Evolutionary conservation across 116 monocot species (phyloP), one percentile per base, ranked within the genome.

Genomic region (Papilionanthe hybrid): DNA sequence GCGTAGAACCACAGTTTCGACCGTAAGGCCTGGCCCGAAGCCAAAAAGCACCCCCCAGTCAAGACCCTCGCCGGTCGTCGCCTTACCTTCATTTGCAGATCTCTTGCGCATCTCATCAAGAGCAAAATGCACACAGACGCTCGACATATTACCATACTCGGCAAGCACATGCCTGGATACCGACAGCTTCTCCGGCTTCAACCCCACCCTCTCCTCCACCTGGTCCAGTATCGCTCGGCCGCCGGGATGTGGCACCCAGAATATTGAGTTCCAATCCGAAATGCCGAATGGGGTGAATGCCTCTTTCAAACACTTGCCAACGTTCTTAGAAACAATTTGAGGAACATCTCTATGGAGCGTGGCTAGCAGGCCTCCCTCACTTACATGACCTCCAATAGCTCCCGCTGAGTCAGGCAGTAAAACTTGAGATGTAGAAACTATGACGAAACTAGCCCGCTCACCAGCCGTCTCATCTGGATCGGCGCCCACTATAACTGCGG

Each of bases 141-240:
- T 73, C 18, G 73, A 73, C 73, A 73, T 73, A 22, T 73, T 73
- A 13, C 73, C 73, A 20, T 73, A 73, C n/a, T 73, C 73, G 8
- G 73, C 42, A 8, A 73, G 43, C 44, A 73, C 73, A 22, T 73
- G 73, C 44, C 73, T 73, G 6, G 73, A 19, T 8, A 37, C 44
- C 44, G 4, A 22, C 5, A 73, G 22, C n/a, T 73, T 73, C 22
- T 44, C 73, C 0, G 73, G 73, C 42, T 73, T 42, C 1, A 73
- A 37, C 20, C 43, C 73, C 20, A 44, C n/a, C 22, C 43, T 73
- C 20, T 43, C 43, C 44, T 73, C 73, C 5, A 73, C 22, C 43
- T n/a, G 73, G 22, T 73, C 73, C 5, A 73, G 43, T 12, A 73
- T 73, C 9, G 73, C 73, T 29, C 73, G 42, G 7, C 73, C 73